Conservation (phyloP, 176 grass and related monocot genomes). For the Dactylis glomerata region DNA sequence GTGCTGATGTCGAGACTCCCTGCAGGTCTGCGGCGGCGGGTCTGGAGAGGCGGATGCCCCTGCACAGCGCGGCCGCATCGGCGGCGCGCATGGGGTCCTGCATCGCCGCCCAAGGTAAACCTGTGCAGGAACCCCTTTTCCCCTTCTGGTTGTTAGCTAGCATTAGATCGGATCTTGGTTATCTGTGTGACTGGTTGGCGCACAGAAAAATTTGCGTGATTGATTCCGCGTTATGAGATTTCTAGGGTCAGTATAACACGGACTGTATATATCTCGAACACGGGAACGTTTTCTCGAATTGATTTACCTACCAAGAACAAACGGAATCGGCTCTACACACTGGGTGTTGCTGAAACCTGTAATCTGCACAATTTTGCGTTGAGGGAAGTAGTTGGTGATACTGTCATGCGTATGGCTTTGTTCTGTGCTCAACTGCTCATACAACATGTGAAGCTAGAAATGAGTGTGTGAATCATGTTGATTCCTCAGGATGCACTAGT, state of each 20-base stretch:
- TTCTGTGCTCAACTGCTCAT: background rate
- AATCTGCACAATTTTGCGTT: background rate
- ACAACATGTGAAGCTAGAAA: background rate
- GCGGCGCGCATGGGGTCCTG: constrained; percentile 48
- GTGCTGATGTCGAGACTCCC: background rate
- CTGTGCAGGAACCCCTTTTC: background rate
- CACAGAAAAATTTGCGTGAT: background rate
- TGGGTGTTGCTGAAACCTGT: background rate
- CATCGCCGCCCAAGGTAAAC: constrained; percentile 42
- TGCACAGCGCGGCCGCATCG: constrained; percentile 48
- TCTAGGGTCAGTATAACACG: background rate
- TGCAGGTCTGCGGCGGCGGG: constrained; percentile 33
- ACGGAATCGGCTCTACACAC: background rate
- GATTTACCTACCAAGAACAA: background rate
- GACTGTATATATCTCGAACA: background rate
- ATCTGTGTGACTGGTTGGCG: background rate
- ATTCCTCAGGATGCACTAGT: background rate
- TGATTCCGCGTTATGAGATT: background rate
- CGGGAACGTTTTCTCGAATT: background rate
- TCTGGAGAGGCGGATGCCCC: constrained; percentile 35
- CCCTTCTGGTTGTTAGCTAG: too few relatives aligned
- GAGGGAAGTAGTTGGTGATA: background rate
- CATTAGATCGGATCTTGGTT: background rate
- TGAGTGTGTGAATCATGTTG: background rate
- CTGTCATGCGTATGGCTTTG: background rate